Evolutionary conservation across 768 basidiomycete species (phyloP).

Genomic region (Galerina marginata): DNA sequence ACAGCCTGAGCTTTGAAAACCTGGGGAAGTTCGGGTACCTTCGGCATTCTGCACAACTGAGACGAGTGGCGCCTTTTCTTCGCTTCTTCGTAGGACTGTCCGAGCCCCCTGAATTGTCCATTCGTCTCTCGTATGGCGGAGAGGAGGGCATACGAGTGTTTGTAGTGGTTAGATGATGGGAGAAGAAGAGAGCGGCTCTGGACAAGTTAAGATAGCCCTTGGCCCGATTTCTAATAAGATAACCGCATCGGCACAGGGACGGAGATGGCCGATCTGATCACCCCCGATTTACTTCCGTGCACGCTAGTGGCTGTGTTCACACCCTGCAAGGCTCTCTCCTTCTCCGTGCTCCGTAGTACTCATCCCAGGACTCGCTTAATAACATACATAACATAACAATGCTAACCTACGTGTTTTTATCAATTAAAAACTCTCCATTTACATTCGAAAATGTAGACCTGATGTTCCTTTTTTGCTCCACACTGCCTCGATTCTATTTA

Average conservation of each 20-base stretch:
- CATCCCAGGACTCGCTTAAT: not conserved
- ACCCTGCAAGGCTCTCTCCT: not conserved
- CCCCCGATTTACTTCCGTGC: slow-evolving; percentile 25
- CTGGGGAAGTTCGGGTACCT: slow-evolving; percentile 45
- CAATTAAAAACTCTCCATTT: too few species aligned
- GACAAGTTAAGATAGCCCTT: slow-evolving; percentile 14
- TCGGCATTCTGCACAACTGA: slow-evolving; percentile 83
- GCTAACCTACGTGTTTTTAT: too few species aligned
- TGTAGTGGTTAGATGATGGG: slow-evolving; percentile 32
- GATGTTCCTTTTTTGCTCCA: too few species aligned
- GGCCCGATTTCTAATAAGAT: slow-evolving; percentile 27
- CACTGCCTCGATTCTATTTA: too few species aligned
- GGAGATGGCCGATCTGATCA: slow-evolving; percentile 27
- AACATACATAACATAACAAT: not conserved
- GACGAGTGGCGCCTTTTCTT: slow-evolving; percentile 73
- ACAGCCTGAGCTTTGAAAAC: not conserved
- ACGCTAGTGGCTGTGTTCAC: slow-evolving; percentile 25
- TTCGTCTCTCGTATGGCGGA: slow-evolving; percentile 35
- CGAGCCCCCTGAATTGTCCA: slow-evolving; percentile 22
- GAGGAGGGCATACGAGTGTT: slow-evolving; percentile 38
- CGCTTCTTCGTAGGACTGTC: slow-evolving; percentile 56
- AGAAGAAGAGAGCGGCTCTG: slow-evolving; percentile 22
- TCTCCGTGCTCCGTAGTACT: not conserved
- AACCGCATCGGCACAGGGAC: slow-evolving; percentile 23
- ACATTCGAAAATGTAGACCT: too few species aligned